A percentile compares a stretch with the other conserved stretches of the same genome.
Conservation (phyloP, 495 filamentous ascomycete genomes). For the Letharia lupina region DNA sequence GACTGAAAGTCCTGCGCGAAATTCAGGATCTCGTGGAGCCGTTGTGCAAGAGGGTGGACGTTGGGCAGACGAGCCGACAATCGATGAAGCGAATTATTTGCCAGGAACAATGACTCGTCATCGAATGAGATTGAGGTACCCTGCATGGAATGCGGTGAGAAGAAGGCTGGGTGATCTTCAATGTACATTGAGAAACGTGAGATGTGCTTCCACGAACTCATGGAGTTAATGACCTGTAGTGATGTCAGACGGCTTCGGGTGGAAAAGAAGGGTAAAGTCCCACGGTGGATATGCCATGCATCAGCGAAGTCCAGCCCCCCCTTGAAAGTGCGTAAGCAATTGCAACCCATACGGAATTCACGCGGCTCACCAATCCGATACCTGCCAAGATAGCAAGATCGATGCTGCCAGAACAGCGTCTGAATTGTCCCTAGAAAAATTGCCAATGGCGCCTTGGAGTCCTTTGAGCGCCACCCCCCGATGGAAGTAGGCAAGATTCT, state of each 20-base stretch:
- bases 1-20: conserved; percentile 74
- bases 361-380: conserved; percentile 76
- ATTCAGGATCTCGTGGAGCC: conserved; percentile 66
- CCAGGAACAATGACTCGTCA: conserved; percentile 54
- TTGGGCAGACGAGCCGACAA: conserved; percentile 63
- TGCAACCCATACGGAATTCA: not conserved
- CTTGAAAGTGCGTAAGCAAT: conserved; percentile 39
- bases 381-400: conserved; percentile 90
- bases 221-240: conserved; percentile 71
- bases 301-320: conserved; percentile 83
- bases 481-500: conserved; percentile 79
- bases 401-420: conserved; percentile 91
- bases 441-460: conserved; percentile 73
- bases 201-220: conserved; percentile 87
- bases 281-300: conserved; percentile 85
- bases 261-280: conserved; percentile 25
- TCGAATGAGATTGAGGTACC: conserved; percentile 58
- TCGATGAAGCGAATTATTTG: conserved; percentile 59
- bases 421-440: conserved; percentile 77
- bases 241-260: conserved; percentile 30
- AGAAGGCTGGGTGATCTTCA: conserved; percentile 47
- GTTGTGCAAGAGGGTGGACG: conserved; percentile 63
- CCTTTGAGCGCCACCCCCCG: conserved; percentile 77
- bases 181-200: conserved; percentile 81
- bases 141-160: conserved; percentile 48